Conservation (phyloP, 2,329 filamentous ascomycete genomes). For the Talaromyces sp. region DNA sequence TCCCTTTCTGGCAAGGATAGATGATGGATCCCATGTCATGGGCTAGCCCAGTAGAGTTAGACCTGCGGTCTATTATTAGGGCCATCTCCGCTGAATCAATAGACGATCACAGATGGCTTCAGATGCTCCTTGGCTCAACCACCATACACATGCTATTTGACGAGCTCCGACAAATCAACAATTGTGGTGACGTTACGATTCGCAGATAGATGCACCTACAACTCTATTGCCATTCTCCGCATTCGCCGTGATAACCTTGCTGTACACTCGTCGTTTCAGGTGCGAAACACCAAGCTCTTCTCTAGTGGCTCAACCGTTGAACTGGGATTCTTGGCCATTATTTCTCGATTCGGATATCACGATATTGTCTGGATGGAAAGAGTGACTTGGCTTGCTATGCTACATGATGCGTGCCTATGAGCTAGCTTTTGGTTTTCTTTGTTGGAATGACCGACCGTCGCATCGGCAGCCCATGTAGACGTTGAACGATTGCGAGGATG, state of each 20-base stretch:
- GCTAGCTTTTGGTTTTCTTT: conserved; percentile 11
- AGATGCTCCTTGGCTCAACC: background rate
- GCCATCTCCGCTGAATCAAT: background rate
- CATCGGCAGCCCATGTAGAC: conserved; percentile 19
- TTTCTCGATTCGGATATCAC: background rate
- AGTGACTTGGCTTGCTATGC: background rate
- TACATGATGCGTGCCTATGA: conserved; percentile 21
- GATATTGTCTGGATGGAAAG: conserved; percentile 18
- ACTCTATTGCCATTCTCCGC: background rate
- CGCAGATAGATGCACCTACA: background rate
- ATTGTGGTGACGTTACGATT: background rate
- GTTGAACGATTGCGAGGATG: conserved; percentile 18
- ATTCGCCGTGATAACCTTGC: conserved; percentile 1
- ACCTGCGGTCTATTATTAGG: conserved; percentile 1
- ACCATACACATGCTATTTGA: background rate
- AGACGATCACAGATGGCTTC: background rate
- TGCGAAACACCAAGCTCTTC: background rate
- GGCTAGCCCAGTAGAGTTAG: background rate
- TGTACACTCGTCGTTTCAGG: conserved; percentile 7
- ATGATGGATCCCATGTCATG: background rate
- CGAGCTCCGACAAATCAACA: background rate
- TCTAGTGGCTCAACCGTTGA: background rate
- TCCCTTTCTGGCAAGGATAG: background rate
- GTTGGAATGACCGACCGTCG: conserved; percentile 12
- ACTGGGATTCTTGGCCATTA: background rate